Evolutionary conservation across 2,329 filamentous ascomycete genomes (phyloP), one percentile per base, ranked within the genome.

Genomic region (Diaporthe caulivora): DNA sequence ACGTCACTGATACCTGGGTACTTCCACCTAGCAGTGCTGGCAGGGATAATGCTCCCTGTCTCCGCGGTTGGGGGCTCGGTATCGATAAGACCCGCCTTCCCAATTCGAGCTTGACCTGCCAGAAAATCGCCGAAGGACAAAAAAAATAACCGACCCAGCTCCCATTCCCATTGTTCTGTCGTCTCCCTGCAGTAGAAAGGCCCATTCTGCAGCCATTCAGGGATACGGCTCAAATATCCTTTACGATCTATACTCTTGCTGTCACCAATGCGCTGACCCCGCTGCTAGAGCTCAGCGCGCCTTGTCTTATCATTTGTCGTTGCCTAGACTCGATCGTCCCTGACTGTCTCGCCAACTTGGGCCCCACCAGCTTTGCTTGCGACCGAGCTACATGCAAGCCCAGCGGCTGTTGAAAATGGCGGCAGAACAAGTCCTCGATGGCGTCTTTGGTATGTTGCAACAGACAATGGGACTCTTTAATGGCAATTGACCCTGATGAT

Each of bases 391-490:
- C 29, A 73, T 75, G 71, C 70, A 80, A 75, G 75, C 21, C 76
- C n/a, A 60, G 71, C 67, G 78, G 60, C 62, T 80, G 42, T 57
- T 85, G 71, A 89, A 82, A 80, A 91, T 90, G 89, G 88, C 87
- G 74, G 83, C 86, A 76, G 84, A 87, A 77, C 83, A 84, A 77
- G 83, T 88, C 78, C 82, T 88, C 71, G 89, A 91, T 78, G 89
- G 89, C 82, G 85, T 90, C 77, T 90, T 91, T 78, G 88, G 89
- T 90, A 85, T 74, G 84, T 81, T 65, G 70, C 68, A 31, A 51
- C 47, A 24, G 37, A 34, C 17, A 44, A 44, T 58, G 24, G 40
- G 31, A 29, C 0, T 29, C 26, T 13, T 17, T n/a, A 8, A 21
- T 67, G 31, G 11, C 13, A 6, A 17, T 29, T n/a, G 4, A 29